Evolutionary conservation across 148 eudicot genomes (phyloP), one percentile per base, ranked within the genome.

Genomic region (Gaultheria prostrata): DNA sequence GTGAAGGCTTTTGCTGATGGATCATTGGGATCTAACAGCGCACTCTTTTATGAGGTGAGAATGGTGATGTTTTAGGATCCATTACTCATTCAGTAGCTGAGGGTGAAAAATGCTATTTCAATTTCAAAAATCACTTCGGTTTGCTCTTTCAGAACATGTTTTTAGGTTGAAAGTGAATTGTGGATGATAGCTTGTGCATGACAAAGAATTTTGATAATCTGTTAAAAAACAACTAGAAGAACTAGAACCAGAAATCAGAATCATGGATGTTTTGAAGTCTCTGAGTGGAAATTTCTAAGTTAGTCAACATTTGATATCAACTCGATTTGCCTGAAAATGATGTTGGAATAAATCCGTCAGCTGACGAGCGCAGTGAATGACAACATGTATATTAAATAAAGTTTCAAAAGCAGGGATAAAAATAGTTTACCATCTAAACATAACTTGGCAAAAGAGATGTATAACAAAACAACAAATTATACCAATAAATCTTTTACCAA

Each of bases 21-120:
- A 86, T 93, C 99, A 49, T 75, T 97, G 90, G 99, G 98, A 53
- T 97, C 99, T 81, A 93, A 91, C 69, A 97, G 98, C 90, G 99
- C 99, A 81, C 88, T 97, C 48, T 91, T 97, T 75, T 77, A 92
- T 89, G 95, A 97, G 98, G 99, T 97, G 83, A 89, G 90, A 83
- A 83, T 81, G 30, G 24, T 20, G 13, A n/a, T 75, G 26, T 63
- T 65, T 54, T 76, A n/a, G 30, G 57, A 56, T 80, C 57, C 75
- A 74, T 54, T 35, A 59, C 72, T 35, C 35, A n/a, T 82, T 70
- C 15, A 78, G 30, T 21, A 21, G 50, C n/a, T 30, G 49, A 50
- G 54, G 69, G 74, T 18, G 83, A 39, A 74, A n/a, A 57, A 49
- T 56, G 74, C 8, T 39, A 73, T 26, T 77, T 69, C 56, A 72